Evolutionary conservation across 805 yeast species (phyloP), one percentile per base, ranked within the genome.

Genomic region (Saccharomyces mikatae): DNA sequence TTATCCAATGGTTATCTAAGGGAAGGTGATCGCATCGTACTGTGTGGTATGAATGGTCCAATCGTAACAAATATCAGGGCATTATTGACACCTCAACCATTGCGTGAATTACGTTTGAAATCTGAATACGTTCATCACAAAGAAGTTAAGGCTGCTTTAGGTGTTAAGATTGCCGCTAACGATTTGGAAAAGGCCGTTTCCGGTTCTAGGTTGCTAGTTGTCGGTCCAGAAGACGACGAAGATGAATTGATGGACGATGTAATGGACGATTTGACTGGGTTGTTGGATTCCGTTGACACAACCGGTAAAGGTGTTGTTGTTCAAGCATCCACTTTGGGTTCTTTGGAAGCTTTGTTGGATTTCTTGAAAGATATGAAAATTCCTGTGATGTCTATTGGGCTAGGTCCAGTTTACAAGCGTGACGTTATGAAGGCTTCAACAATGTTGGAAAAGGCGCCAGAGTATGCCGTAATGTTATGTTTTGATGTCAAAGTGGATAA

Each of bases 141-240:
- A 71, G 96, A 92, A 74, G 98, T 94, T 56, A 94, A 92, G 77
- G 99, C 99, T 28, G 99, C 99, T 41, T 80, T 94, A 62, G 99
- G 99, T 82, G 97, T 94, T 54, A 91, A 94, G 80, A 89, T 94
- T 70, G 95, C 98, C 54, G 99, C 99, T 46, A 89, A 89, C 69
- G 99, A 94, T 70, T 81, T 94, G 63, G 99, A 94, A 67, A 92
- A 94, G 75, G 99, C 99, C 11, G 97, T 94, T 69, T 97, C 99
- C 49, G 99, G 99, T 76, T 94, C 99, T 26, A 82, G 99, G 70
- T 78, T 94, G 71, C 75, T 94, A 59, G 92, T 92, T 64, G 97
- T 91, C 60, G 96, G 96, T 47, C 96, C 91, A 60, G 97, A 89
- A 56, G 99, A 94, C 62, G 98, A 94, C 63, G 99, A 94, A 76